Evolutionary conservation across 2,329 filamentous ascomycete species (phyloP), one percentile per base, ranked within the genome.

Genomic region (Colletotrichum aenigma): DNA sequence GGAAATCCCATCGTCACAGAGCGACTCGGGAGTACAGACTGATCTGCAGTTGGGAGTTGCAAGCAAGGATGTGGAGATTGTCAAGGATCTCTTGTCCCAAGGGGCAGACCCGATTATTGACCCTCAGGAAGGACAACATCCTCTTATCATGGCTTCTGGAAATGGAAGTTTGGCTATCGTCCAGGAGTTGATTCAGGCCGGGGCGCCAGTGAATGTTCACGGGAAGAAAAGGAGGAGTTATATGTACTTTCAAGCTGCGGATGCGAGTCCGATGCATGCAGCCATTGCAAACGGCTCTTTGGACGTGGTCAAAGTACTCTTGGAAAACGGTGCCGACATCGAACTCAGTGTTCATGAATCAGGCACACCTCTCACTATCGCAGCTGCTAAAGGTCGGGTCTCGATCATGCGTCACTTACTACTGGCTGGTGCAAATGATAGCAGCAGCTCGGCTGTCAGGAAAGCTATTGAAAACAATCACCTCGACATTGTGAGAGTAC

Each of bases 361-460:
- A 21, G 52, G 24, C n/a, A 55, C 52, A 2, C 52, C 52, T 4
- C 24, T 55, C 9, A 13, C 52, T 55, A 9, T 26, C n/a, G 52
- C 52, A 10, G 52, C 52, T 1, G 1, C 52, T 0, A 3, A 55
- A 55, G 52, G 52, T 21, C 15, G 3, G 0, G 24, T 3, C 3
- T 18, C 52, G 9, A 18, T 26, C 0, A 10, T 15, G 2, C n/a
- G 24, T 21, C n/a, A 26, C 10, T 55, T 55, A 18, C n/a, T 55
- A 1, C 2, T 13, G 24, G 52, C 2, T 2, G 52, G 52, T 26
- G 52, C 52, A 2, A 12, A 10, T 1, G 24, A 21, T 1, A 55
- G 7, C 21, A 18, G 3, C 3, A 10, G 18, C 52, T 2, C 0
- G 24, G 52, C 52, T 55, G 16, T 24, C n/a, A 26, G 21, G 52